These are phyloP conservation scores for Lyophyllum atratum DNA, from an alignment of 768 basidiomycete species.

Conservation along the genomic window DNA sequence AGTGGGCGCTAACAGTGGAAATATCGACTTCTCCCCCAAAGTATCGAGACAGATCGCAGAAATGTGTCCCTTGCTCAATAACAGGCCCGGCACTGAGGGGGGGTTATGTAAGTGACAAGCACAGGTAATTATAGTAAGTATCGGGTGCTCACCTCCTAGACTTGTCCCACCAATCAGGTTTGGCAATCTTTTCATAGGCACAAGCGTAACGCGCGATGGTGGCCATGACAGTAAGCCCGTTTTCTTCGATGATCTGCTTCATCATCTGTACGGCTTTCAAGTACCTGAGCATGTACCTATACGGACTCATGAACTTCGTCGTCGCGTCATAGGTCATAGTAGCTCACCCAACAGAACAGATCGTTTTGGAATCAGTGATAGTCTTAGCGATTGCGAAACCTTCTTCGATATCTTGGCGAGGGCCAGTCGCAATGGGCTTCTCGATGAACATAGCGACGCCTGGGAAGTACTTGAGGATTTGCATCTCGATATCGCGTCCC, in stretches of 20 bases:
- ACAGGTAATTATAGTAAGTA: background rate
- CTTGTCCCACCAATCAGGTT: constrained; percentile 95
- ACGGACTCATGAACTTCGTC: constrained; percentile 1
- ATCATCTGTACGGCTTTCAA: constrained; percentile 93
- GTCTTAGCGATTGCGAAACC: constrained; percentile 70
- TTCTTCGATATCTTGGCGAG: constrained; percentile 64
- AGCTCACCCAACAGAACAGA: constrained; percentile 87
- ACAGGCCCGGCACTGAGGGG: constrained; percentile 70
- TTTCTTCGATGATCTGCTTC: constrained; percentile 94
- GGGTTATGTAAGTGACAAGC: constrained; percentile 1
- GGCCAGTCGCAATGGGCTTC: constrained; percentile 89
- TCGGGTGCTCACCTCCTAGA: constrained; percentile 59
- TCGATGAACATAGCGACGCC: constrained; percentile 89
- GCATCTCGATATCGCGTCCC: constrained; percentile 84
- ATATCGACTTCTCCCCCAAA: constrained; percentile 97
- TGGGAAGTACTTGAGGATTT: constrained; percentile 86
- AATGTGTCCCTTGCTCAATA: constrained; percentile 94
- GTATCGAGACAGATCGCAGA: constrained; percentile 95
- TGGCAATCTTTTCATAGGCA: constrained; percentile 78
- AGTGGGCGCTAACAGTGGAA: constrained; percentile 76
- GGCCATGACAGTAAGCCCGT: constrained; percentile 92
- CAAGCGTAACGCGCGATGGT: constrained; percentile 95
- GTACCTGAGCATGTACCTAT: constrained; percentile 91
- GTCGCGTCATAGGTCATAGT: background rate
- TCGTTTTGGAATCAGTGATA: constrained; percentile 68